Conservation (phyloP, 2,329 filamentous ascomycete species). For the Diaporthe humulicola region DNA sequence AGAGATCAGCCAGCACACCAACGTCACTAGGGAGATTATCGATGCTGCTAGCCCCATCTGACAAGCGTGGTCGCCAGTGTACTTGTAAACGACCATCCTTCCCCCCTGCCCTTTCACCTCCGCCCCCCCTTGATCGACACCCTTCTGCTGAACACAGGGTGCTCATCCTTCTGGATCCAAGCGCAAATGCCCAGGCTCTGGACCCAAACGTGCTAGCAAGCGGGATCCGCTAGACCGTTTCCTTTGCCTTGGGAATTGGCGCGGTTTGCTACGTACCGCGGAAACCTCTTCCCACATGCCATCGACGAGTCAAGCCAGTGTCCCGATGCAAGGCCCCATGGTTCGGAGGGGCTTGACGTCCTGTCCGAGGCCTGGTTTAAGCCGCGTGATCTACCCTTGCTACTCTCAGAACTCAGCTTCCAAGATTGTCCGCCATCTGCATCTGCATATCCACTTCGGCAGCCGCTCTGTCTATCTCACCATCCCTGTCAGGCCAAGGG, state of each 20-base stretch:
- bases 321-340: constrained; percentile 17
- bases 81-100: background rate
- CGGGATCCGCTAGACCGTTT: constrained; percentile 33
- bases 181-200: constrained; percentile 34
- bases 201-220: constrained; percentile 34
- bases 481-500: constrained; percentile 30
- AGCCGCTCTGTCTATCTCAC: constrained; percentile 35
- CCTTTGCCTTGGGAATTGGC: constrained; percentile 32
- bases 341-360: constrained; percentile 24
- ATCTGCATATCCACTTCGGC: constrained; percentile 35
- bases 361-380: constrained; percentile 30
- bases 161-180: constrained; percentile 33
- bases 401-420: constrained; percentile 29
- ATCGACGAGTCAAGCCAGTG: constrained; percentile 1
- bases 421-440: constrained; percentile 30
- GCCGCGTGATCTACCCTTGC: constrained; percentile 27
- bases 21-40: constrained; percentile 27
- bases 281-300: constrained; percentile 30
- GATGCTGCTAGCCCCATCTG: constrained; percentile 20
- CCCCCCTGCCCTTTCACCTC: background rate
- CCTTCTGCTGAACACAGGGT: constrained; percentile 20
- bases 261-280: constrained; percentile 26
- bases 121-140: constrained; percentile 8
- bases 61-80: background rate
- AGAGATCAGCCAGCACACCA: constrained; percentile 13